Evolutionary conservation across 805 yeast species (phyloP).

Genomic region (Wickerhamomyces tratensis): DNA sequence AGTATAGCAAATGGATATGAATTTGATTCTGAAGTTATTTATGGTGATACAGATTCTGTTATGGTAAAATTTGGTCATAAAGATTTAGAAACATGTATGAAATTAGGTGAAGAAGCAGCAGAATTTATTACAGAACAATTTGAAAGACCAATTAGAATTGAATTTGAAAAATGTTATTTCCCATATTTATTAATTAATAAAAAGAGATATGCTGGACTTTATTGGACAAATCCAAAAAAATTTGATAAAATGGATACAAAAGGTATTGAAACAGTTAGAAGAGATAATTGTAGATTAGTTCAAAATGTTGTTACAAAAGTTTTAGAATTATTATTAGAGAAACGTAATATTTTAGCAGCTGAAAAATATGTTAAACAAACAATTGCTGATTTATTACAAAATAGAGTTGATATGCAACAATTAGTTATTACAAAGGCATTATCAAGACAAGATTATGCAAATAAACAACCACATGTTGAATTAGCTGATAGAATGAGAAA

Average conservation of each 20-base stretch:
- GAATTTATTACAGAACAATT: slow-evolving; percentile 71
- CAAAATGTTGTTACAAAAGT: slow-evolving; percentile 93
- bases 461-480: slow-evolving; percentile 96
- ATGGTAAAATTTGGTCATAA: slow-evolving; percentile 93
- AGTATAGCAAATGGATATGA: slow-evolving; percentile 72
- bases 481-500: slow-evolving; percentile 92
- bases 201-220: slow-evolving; percentile 94
- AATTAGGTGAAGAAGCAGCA: slow-evolving; percentile 91
- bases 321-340: slow-evolving; percentile 73
- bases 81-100: slow-evolving; percentile 80
- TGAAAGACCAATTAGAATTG: slow-evolving; percentile 81
- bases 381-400: slow-evolving; percentile 84
- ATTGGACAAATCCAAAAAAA: slow-evolving; percentile 90
- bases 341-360: slow-evolving; percentile 79
- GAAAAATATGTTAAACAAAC: slow-evolving; percentile 76
- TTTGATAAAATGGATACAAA: slow-evolving; percentile 97
- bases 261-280: slow-evolving; percentile 96
- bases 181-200: slow-evolving; percentile 92
- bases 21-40: slow-evolving; percentile 84
- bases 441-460: slow-evolving; percentile 79
- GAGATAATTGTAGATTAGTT: slow-evolving; percentile 94
- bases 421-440: slow-evolving; percentile 90
- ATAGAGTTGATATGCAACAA: slow-evolving; percentile 86
- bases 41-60: slow-evolving; percentile 99
- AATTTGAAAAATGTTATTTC: slow-evolving; percentile 92